These are phyloP conservation scores for Sphaceloma murrayae DNA, from an alignment of 2,329 filamentous ascomycete species.

Conservation along the genomic window DNA sequence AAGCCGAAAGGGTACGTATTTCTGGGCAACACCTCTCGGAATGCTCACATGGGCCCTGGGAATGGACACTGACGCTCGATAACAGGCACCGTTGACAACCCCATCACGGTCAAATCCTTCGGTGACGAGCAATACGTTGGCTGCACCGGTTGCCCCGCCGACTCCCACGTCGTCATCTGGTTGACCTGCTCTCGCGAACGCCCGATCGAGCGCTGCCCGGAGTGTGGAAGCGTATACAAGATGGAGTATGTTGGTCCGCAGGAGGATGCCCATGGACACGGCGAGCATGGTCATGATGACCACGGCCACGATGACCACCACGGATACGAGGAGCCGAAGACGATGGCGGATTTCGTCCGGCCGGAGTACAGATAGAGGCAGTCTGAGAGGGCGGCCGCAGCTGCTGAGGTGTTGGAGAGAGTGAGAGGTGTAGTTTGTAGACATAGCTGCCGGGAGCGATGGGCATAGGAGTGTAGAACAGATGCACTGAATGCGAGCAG, in stretches of 20 bases:
- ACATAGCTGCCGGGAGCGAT: not conserved
- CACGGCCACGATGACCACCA: constrained; percentile 43
- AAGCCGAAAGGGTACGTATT: constrained; percentile 70
- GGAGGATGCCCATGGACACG: constrained; percentile 57
- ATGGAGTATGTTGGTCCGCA: constrained; percentile 89
- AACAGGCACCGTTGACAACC: constrained; percentile 75
- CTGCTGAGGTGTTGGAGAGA: no score
- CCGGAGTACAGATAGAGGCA: constrained; percentile 75
- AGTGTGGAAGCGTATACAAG: constrained; percentile 95
- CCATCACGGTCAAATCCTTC: constrained; percentile 80
- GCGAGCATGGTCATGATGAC: constrained; percentile 38
- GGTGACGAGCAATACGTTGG: constrained; percentile 95
- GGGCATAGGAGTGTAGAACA: not conserved
- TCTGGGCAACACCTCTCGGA: not conserved
- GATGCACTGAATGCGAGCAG: not conserved
- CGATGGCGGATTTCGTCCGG: constrained; percentile 91
- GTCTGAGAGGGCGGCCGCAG: not conserved
- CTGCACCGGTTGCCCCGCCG: constrained; percentile 87
- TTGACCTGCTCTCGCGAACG: constrained; percentile 80
- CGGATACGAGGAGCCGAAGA: constrained; percentile 75
- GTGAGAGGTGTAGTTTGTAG: not conserved
- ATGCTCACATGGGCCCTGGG: not conserved
- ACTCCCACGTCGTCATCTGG: constrained; percentile 88
- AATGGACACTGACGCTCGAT: not conserved
- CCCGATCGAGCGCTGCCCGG: constrained; percentile 86